These are phyloP conservation scores for Syzygium syzygioides DNA, from an alignment of 441 rosid species.

Conservation along the genomic window DNA sequence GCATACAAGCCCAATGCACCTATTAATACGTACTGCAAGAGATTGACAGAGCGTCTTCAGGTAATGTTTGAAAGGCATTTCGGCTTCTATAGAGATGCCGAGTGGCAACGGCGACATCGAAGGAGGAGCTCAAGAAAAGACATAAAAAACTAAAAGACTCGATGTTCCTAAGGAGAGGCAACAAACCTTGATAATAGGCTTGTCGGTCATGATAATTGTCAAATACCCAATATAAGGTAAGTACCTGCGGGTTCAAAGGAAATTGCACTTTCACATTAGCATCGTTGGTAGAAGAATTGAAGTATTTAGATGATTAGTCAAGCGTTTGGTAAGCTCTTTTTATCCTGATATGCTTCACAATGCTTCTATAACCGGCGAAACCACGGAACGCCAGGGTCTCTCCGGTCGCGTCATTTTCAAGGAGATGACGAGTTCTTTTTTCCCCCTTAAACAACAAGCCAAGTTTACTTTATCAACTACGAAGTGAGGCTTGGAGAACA, in stretches of 20 bases:
- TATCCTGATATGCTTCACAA: background rate
- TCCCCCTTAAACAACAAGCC: background rate
- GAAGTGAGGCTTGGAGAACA: background rate
- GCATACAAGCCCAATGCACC: conserved; percentile 75
- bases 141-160: background rate
- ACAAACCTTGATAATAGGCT: conserved; percentile 85
- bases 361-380: too few relatives aligned
- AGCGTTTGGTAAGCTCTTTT: background rate
- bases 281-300: background rate
- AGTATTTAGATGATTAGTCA: background rate
- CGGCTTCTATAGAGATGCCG: background rate
- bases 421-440: background rate
- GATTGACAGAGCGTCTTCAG: background rate
- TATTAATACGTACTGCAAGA: conserved; percentile 67
- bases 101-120: background rate
- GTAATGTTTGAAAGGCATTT: background rate
- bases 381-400: background rate
- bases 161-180: background rate
- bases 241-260: conserved; percentile 40
- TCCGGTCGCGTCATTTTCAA: background rate
- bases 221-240: conserved; percentile 96
- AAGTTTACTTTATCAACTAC: background rate
- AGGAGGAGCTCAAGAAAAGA: background rate
- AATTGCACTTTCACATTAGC: background rate
- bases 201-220: conserved; percentile 85